Evolutionary conservation across 129 eudicot species (phyloP).

Genomic region (Kitagawia praeruptora): DNA sequence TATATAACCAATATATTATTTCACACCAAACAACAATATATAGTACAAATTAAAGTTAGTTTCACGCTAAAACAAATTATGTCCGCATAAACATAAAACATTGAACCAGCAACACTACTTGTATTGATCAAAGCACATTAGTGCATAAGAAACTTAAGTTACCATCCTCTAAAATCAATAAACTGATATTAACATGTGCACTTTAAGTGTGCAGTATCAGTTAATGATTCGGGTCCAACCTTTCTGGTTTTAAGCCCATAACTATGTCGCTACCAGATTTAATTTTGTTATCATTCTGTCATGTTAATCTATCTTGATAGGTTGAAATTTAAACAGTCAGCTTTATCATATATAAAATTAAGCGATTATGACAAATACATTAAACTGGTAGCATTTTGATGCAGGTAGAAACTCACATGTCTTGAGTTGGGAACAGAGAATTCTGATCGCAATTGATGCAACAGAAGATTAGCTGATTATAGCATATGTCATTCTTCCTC

Average conservation of each 20-base stretch:
- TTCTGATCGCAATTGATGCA: background rate
- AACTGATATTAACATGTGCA: background rate
- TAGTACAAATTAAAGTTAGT: no score
- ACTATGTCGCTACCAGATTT: background rate
- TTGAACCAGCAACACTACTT: no score
- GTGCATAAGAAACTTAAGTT: no score
- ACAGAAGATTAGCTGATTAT: background rate
- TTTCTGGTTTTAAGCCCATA: background rate
- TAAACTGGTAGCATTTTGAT: background rate
- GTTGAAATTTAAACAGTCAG: background rate
- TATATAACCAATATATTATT: no score
- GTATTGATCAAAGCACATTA: no score
- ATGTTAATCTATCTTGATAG: background rate
- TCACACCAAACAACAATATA: no score
- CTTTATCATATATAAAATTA: background rate
- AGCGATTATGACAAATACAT: background rate
- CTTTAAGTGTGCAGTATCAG: background rate
- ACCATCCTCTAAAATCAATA: background rate
- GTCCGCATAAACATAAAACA: no score
- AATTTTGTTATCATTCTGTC: no score
- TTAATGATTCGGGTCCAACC: background rate
- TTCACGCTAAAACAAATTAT: no score
- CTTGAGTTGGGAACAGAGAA: constrained; percentile 1
- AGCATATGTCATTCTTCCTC: background rate
- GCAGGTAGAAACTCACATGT: background rate